These are phyloP conservation scores for Spathaspora arborariae DNA, from an alignment of 805 yeast genomes.

Conservation along the genomic window DNA sequence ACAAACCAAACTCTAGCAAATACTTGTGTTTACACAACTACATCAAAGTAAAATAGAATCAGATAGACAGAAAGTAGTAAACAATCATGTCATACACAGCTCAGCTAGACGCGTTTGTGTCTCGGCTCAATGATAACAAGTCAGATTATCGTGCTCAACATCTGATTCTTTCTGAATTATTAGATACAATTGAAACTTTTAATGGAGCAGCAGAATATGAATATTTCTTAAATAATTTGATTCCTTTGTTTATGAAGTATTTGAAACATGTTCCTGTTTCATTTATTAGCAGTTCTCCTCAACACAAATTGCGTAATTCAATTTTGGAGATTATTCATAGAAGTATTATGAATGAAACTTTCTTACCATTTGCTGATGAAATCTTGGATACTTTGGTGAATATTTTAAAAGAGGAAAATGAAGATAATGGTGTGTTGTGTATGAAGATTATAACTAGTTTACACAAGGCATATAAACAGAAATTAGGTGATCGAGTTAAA, in stretches of 20 bases:
- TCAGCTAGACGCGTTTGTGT: conserved; percentile 67
- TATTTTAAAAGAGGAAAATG: conserved; percentile 75
- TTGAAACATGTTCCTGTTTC: conserved; percentile 71
- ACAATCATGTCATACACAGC: conserved; percentile 40
- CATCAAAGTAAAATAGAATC: neutral
- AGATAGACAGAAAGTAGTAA: neutral
- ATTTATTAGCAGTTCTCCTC: conserved; percentile 60
- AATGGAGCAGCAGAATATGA: conserved; percentile 81
- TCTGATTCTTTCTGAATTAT: conserved; percentile 70
- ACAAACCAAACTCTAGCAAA: neutral
- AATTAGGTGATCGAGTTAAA: conserved; percentile 65
- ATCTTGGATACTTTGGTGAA: conserved; percentile 58
- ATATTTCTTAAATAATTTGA: conserved; percentile 59
- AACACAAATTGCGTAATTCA: conserved; percentile 73
- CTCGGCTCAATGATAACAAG: conserved; percentile 50
- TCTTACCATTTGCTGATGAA: conserved; percentile 63
- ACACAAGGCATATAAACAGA: conserved; percentile 77
- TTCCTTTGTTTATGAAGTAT: conserved; percentile 66
- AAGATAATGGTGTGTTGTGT: conserved; percentile 90
- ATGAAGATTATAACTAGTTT: conserved; percentile 82
- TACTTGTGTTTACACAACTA: too few relatives aligned
- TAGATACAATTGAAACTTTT: conserved; percentile 83
- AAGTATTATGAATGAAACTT: conserved; percentile 75
- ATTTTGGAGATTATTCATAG: conserved; percentile 78
- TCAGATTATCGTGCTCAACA: conserved; percentile 60